Base-by-base conservation (phyloP, 805 yeast genomes). In the Yarrowia sp. region DNA sequence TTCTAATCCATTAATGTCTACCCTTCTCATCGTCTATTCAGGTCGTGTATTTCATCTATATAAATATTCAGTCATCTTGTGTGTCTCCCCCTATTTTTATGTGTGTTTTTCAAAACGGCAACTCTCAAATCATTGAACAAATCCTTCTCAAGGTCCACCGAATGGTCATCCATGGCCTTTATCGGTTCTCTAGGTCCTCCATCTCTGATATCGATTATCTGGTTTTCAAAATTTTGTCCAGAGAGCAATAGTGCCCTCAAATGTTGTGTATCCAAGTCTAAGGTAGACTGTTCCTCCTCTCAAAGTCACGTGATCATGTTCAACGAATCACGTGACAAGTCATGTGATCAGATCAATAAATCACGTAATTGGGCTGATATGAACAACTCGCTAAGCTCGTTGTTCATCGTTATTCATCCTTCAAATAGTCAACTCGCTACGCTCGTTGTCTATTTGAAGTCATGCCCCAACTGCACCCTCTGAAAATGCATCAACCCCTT, bases 401-500 rank as follows among this genome's bases (percentile, higher is more conserved):
- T n/a, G n/a, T n/a, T n/a, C n/a, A n/a, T n/a, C n/a, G n/a, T n/a
- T n/a, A n/a, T n/a, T n/a, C n/a, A n/a, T n/a, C n/a, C n/a, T n/a
- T n/a, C n/a, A n/a, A n/a, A 26, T 26, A 5, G 5, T 3, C 32
- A 26, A 26, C 49, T 19, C 49, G 35, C 14, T 45, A 7, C 48
- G 26, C 26, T 16, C 35, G 8, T 15, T 19, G n/a, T n/a, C n/a
- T 15, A 49, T 22, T 35, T 35, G 11, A 14, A 36, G n/a, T 59
- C 65, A 16, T 58, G 65, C 2, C 49, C 56, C 0, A 38, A 22
- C 56, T 63, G 67, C 5, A 48, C 38, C 3, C 40, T 19, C 56
- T 63, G 67, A 14, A 63, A 63, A 5, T 63, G 67, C 43, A 63
- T 38, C 26, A 63, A 22, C 1, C 76, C 75, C 69, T 72, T 71